Evolutionary conservation across 805 yeast species (phyloP).

Genomic region (Cyberlindnera amylophila): DNA sequence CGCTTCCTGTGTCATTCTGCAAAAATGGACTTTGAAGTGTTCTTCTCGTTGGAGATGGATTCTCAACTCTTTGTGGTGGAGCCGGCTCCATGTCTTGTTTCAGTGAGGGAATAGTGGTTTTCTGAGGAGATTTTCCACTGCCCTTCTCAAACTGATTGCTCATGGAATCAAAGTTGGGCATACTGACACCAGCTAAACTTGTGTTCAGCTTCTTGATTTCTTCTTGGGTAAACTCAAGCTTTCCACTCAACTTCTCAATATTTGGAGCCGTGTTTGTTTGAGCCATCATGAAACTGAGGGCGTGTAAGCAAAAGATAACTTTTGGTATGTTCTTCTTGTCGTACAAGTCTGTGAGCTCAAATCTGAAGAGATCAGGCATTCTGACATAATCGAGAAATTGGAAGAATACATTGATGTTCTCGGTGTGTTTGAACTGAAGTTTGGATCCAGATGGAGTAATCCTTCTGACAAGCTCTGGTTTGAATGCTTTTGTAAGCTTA

Average conservation of each 20-base stretch:
- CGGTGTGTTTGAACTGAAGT: constrained; percentile 85
- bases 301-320: constrained; percentile 90
- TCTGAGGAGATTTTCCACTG: constrained; percentile 17
- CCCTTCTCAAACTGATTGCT: constrained; percentile 37
- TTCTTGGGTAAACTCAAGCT: constrained; percentile 57
- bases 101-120: constrained; percentile 15
- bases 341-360: constrained; percentile 89
- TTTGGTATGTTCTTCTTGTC: constrained; percentile 90
- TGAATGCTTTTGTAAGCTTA: constrained; percentile 64
- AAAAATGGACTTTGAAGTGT: constrained; percentile 20
- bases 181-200: constrained; percentile 57
- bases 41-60: constrained; percentile 6
- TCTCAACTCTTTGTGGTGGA: constrained; percentile 3
- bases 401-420: constrained; percentile 84
- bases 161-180: constrained; percentile 73
- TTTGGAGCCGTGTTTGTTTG: constrained; percentile 51
- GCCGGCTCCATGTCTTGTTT: constrained; percentile 7
- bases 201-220: constrained; percentile 67
- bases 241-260: constrained; percentile 60
- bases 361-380: constrained; percentile 83
- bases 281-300: constrained; percentile 70
- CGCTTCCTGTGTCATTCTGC: constrained; percentile 7
- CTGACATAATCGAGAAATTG: constrained; percentile 61
- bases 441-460: constrained; percentile 50
- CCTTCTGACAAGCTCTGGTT: constrained; percentile 58